These are phyloP conservation scores for Thelonectria rubi DNA, from an alignment of 2,329 filamentous ascomycete species.

Conservation along the genomic window DNA sequence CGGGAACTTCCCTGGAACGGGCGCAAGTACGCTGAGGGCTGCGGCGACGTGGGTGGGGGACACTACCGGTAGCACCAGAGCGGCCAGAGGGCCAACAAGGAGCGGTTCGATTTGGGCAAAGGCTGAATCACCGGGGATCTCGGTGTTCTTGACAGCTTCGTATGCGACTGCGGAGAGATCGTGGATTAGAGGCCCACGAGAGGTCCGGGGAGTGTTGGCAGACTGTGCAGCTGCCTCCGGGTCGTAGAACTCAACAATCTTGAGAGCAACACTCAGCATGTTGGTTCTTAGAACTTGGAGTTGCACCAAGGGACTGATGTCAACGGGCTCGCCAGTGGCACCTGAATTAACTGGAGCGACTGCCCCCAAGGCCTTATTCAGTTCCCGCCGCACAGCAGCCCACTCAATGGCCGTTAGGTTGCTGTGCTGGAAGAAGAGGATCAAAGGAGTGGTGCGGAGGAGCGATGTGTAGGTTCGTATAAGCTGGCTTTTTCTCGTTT, in stretches of 20 bases:
- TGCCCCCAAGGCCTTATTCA: constrained; percentile 54
- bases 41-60: constrained; percentile 86
- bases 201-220: constrained; percentile 44
- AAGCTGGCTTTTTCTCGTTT: constrained; percentile 90
- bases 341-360: constrained; percentile 48
- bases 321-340: constrained; percentile 45
- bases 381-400: constrained; percentile 55
- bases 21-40: constrained; percentile 80
- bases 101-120: constrained; percentile 75
- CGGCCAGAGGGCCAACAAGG: constrained; percentile 81
- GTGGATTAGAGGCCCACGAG: constrained; percentile 51
- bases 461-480: constrained; percentile 86
- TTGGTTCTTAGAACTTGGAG: constrained; percentile 87
- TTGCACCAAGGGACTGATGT: constrained; percentile 71
- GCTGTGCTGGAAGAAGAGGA: constrained; percentile 82
- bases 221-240: constrained; percentile 52
- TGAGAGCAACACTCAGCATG: constrained; percentile 86
- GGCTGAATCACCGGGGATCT: constrained; percentile 50
- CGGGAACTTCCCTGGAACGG: constrained; percentile 76
- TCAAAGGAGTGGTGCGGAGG: constrained; percentile 83
- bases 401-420: constrained; percentile 74
- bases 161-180: constrained; percentile 65
- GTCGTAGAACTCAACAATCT: constrained; percentile 85
- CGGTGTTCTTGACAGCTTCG: constrained; percentile 53
- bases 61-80: constrained; percentile 82